Conservation (phyloP, 2,329 filamentous ascomycete genomes). For the Pyricularia grisea region DNA sequence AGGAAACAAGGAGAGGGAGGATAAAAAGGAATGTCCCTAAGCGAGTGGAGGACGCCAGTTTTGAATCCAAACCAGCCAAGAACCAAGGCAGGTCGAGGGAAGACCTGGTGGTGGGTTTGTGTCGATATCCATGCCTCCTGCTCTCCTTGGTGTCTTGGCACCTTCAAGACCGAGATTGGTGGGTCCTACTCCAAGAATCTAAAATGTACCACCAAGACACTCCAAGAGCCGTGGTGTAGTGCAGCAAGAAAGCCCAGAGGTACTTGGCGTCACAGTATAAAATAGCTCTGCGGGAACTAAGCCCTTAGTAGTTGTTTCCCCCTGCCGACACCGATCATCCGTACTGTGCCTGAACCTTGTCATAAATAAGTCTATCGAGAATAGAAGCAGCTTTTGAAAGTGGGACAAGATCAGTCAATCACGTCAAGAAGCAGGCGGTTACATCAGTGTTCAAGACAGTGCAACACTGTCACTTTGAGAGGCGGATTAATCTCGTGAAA, state of each 20-base stretch:
- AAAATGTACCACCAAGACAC: background rate
- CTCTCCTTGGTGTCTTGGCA: background rate
- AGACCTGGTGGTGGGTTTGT: background rate
- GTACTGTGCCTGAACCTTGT: background rate
- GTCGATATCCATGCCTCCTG: background rate
- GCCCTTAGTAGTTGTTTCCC: too few relatives aligned
- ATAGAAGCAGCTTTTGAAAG: background rate
- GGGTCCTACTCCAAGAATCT: background rate
- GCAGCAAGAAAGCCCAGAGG: background rate
- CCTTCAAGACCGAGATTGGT: background rate
- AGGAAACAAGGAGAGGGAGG: conserved; percentile 5
- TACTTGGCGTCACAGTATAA: background rate
- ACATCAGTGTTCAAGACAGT: background rate
- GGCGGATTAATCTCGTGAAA: background rate
- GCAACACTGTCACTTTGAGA: background rate
- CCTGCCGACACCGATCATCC: background rate
- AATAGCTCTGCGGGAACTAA: background rate
- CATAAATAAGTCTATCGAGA: background rate
- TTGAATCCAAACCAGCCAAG: conserved; percentile 3
- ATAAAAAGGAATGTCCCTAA: background rate
- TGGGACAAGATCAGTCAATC: background rate
- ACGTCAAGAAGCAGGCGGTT: background rate
- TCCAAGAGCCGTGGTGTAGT: background rate
- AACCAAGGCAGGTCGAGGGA: background rate
- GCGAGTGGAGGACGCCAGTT: conserved; percentile 9